Conservation (phyloP, 2,329 filamentous ascomycete species). For the Chaetomium sp. region DNA sequence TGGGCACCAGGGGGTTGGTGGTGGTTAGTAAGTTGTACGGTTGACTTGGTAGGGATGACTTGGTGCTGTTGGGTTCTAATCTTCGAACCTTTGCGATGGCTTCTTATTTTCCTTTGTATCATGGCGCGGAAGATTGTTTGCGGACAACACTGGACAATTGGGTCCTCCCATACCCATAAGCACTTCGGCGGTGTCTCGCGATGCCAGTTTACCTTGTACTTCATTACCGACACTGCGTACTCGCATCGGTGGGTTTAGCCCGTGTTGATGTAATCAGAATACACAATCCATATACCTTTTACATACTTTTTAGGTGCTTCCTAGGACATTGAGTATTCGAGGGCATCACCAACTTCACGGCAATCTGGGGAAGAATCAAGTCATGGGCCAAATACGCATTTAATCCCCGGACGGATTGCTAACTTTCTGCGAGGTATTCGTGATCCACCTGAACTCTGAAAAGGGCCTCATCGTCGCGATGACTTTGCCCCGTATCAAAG, state of each 20-base stretch:
- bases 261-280: conserved; percentile 25
- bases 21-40: neutral
- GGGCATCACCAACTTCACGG: too few species aligned
- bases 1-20: too few species aligned
- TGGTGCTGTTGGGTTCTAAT: neutral
- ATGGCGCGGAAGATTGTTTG: conserved; percentile 14
- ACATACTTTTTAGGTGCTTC: conserved; percentile 5
- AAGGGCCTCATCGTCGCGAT: conserved; percentile 53
- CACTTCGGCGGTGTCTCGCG: neutral
- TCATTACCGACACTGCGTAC: conserved; percentile 4
- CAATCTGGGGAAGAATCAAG: too few species aligned
- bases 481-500: conserved; percentile 76
- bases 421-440: conserved; percentile 28
- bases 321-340: neutral
- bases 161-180: conserved; percentile 1
- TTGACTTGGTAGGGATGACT: neutral
- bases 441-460: conserved; percentile 45
- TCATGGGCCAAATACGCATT: neutral
- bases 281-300: conserved; percentile 14
- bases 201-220: conserved; percentile 4
- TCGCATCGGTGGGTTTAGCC: neutral
- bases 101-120: conserved; percentile 24
- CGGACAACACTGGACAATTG: conserved; percentile 6
- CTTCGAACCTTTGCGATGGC: neutral
- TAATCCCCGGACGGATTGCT: neutral